A percentile compares a stretch with the other conserved stretches of the same genome.
Conservation (phyloP, 306 rosid genomes). For the Acacia acuminata region DNA sequence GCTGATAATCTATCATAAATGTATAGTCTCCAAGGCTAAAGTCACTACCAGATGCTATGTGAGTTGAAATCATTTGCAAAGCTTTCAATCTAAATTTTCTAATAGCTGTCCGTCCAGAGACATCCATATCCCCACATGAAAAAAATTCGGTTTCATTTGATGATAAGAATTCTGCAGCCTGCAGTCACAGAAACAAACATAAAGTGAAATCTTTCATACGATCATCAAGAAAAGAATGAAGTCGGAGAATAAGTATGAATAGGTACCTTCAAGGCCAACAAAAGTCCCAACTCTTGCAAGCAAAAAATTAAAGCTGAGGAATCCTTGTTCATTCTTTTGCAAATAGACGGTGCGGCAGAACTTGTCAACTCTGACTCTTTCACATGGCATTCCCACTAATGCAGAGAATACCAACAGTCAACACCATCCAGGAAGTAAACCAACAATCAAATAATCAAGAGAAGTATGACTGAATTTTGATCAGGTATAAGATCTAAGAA, state of each 20-base stretch:
- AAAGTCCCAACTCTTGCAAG: slow-evolving; percentile 73
- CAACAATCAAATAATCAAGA: slow-evolving; percentile 16
- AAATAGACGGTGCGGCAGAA: slow-evolving; percentile 42
- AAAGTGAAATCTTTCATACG: slow-evolving; percentile 21
- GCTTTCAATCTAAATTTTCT: slow-evolving; percentile 50
- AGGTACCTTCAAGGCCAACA: slow-evolving; percentile 74
- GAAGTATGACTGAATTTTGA: not conserved
- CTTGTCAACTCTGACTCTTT: slow-evolving; percentile 40
- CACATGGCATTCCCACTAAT: slow-evolving; percentile 52
- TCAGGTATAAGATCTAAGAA: slow-evolving; percentile 3
- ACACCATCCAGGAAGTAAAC: slow-evolving; percentile 30
- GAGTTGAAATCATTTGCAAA: slow-evolving; percentile 28
- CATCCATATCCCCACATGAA: slow-evolving; percentile 45
- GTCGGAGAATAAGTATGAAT: not conserved
- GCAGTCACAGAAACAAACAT: slow-evolving; percentile 20
- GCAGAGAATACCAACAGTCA: slow-evolving; percentile 39
- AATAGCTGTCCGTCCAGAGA: slow-evolving; percentile 51
- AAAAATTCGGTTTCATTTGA: slow-evolving; percentile 42
- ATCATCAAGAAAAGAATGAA: slow-evolving; percentile 30
- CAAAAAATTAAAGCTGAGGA: slow-evolving; percentile 50
- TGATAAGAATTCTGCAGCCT: slow-evolving; percentile 73
- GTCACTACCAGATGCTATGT: slow-evolving; percentile 54
- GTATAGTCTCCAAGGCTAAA: slow-evolving; percentile 28
- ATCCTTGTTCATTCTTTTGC: slow-evolving; percentile 48
- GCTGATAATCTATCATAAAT: not conserved